Conservation (phyloP, 495 filamentous ascomycete genomes). For the Alectoria sarmentosa region DNA sequence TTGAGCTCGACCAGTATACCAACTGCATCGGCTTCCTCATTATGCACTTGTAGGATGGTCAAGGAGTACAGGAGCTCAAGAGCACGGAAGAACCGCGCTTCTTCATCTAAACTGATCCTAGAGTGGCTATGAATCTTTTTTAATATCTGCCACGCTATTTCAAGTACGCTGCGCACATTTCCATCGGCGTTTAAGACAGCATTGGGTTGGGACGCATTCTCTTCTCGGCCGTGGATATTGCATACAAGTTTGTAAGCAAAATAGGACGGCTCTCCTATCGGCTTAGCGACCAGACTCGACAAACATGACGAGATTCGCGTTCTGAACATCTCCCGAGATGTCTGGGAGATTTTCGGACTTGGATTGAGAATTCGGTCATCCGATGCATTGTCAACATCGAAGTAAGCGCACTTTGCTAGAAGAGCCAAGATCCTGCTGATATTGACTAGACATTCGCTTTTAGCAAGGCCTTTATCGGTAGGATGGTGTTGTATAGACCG, state of each 20-base stretch:
- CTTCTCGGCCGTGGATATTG: slow-evolving; percentile 42
- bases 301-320: slow-evolving; percentile 60
- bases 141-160: slow-evolving; percentile 57
- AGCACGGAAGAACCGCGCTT: slow-evolving; percentile 30
- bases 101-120: not conserved
- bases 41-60: slow-evolving; percentile 80
- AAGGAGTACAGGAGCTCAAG: slow-evolving; percentile 82
- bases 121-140: slow-evolving; percentile 47
- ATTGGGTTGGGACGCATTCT: slow-evolving; percentile 29
- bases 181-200: slow-evolving; percentile 54
- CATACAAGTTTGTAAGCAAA: slow-evolving; percentile 47
- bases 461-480: not conserved
- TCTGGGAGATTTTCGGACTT: slow-evolving; percentile 45
- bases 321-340: slow-evolving; percentile 62
- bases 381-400: slow-evolving; percentile 23
- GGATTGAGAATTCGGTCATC: slow-evolving; percentile 19
- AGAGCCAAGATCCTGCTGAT: slow-evolving; percentile 25
- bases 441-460: not conserved
- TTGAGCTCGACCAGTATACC: slow-evolving; percentile 67
- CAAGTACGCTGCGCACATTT: slow-evolving; percentile 50
- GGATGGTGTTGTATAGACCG: slow-evolving; percentile 29
- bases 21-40: slow-evolving; percentile 76
- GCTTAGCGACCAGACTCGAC: slow-evolving; percentile 60
- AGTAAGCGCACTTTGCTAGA: slow-evolving; percentile 37
- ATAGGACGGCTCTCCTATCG: slow-evolving; percentile 40